Base-by-base conservation (phyloP, 768 basidiomycete genomes). In the Lyophyllum decastes region DNA sequence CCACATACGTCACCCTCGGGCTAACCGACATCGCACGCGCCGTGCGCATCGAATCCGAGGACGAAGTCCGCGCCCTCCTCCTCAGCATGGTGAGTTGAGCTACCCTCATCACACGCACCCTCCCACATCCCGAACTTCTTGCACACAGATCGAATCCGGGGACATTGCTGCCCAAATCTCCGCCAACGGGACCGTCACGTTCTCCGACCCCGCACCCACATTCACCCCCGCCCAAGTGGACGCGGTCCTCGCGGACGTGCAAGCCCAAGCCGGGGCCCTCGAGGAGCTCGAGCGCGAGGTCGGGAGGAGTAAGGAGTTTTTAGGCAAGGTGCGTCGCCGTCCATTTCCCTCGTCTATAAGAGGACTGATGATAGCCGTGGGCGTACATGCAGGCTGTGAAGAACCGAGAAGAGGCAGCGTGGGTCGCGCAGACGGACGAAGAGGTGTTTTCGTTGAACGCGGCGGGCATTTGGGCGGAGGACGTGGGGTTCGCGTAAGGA, bases 1-100 rank as follows among this genome's bases (percentile, higher is more conserved):
- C 83, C 50, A 94, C 94, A 2, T 96, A 94, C 65, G 78, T 93
- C 40, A 92, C 90, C 0, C 83, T 94, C 16, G 82, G 87, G 34
- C 72, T 95, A 8, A 71, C 79, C 0, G 90, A 94, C 61, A 92
- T 95, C 51, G 87, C 82, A 2, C 78, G 76, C 16, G 75, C 77
- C 11, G 75, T 82, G 64, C 76, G 78, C 52, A 79, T 86, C 44
- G 75, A 81, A 4, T 78, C 65, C 22, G 78, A 81, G 49, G 82
- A 80, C 14, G 82, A 84, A 45, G 85, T 87, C 11, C 77, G 85
- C 26, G 73, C 73, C 2, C 66, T 92, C 48, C 72, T 94, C n/a
- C 67, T 91, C 5, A 85, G 81, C 72, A 93, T 94, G 92, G 92
- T 92, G 57, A 54, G 80, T 25, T 9, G 19, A 8, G 6, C 14